phyloP scores from a whole-genome alignment of 345 rosid species.

The Arabis alpina region DNA sequence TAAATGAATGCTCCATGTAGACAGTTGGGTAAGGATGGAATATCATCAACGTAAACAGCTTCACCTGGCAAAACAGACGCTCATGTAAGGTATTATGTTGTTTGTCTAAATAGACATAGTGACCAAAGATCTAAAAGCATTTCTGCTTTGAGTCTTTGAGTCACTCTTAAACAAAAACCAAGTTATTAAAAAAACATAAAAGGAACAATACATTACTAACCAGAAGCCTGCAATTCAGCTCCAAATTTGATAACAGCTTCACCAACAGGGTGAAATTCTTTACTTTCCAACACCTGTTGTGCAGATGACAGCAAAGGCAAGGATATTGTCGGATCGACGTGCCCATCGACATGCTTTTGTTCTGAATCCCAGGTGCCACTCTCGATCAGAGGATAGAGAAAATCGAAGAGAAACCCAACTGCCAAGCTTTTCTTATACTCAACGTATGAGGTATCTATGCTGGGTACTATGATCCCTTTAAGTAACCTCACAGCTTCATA shows the following conservation, averaged over 20 bases:
- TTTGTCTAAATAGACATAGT: conserved; percentile 10
- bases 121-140: not conserved
- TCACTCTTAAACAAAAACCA: conserved; percentile 31
- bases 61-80: conserved; percentile 61
- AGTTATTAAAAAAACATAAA: conserved; percentile 2
- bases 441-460: conserved; percentile 46
- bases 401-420: conserved; percentile 72
- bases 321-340: conserved; percentile 29
- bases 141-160: conserved; percentile 17
- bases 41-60: conserved; percentile 93
- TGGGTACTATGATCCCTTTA: conserved; percentile 55
- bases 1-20: conserved; percentile 80
- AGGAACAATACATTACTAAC: conserved; percentile 46
- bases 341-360: conserved; percentile 41
- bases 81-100: conserved; percentile 24
- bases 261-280: conserved; percentile 70
- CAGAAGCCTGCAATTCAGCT: conserved; percentile 85
- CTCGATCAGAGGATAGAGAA: conserved; percentile 54
- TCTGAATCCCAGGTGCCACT: conserved; percentile 29
- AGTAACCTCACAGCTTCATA: conserved; percentile 63
- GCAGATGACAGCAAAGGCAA: conserved; percentile 59
- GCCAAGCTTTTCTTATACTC: conserved; percentile 82
- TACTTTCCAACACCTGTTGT: conserved; percentile 62
- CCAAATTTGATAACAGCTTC: conserved; percentile 63
- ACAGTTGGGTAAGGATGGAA: conserved; percentile 73